Base-by-base conservation (phyloP, 23 red algal genomes). In the Gracilaria vermiculophylla region DNA sequence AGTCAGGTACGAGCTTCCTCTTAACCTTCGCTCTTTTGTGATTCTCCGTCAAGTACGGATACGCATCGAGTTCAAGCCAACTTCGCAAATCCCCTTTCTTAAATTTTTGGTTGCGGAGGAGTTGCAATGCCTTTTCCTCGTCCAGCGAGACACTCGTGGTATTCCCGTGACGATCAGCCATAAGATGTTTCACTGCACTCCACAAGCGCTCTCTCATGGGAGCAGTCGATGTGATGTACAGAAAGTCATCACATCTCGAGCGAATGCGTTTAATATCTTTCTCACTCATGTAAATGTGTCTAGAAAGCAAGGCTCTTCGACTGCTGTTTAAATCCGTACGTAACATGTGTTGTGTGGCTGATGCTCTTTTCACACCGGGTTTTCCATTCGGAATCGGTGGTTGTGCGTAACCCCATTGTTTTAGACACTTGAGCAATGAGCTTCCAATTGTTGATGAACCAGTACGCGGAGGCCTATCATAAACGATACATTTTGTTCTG, bases 401-500 rank as follows among this genome's bases (percentile, higher is more conserved):
- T 39, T 81, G 77, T 21, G 34, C 33, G 16, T 69, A 85, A n/a
- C 60, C 81, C 12, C 9, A 9, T 0, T 7, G 5, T 16, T 10
- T 15, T 21, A 85, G 60, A 54, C 62, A 85, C 17, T 13, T 31
- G 5, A 19, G 15, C 33, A 85, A 62, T 5, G 81, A 43, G 3
- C 28, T 43, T 19, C 41, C 64, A 24, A 85, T 70, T 2, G 81
- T 85, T 5, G 81, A 52, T 24, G 58, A 69, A 10, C 61, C 81
- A 3, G 81, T 85, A 10, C 81, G 81, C 0, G 62, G 81, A 8
- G 81, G 81, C 5, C 62, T 35, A 21, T 85, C 81, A 45, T 69
- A 85, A 11, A 85, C 29, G 29, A 85, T 28, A 44, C 81, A 85
- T 16, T 7, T 60, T 29, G 43, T 47, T 5, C 43, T n/a, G 43